Base-by-base conservation (phyloP, 140 eudicot genomes). In the Erigeron philadelphicus region DNA sequence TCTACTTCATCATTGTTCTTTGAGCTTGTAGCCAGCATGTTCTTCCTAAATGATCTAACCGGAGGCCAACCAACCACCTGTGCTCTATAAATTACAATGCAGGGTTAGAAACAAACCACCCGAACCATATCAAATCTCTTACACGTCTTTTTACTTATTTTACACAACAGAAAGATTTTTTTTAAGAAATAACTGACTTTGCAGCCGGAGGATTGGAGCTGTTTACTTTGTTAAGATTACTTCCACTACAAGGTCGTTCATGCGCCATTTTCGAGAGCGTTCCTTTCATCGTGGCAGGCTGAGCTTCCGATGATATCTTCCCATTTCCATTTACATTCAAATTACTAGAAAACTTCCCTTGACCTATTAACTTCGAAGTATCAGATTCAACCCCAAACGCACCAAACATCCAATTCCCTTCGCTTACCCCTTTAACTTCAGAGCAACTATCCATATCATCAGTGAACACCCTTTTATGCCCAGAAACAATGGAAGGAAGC, bases 61-160 rank as follows among this genome's bases (percentile, higher is more conserved):
- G 97, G 97, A 25, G 97, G 97, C 97, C 97, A 90, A 47, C 97
- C 97, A 7, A 90, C 89, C 64, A 90, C 89, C 75, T 87, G 97
- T 3, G 92, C 89, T 84, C 97, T 90, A 87, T 23, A 58, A 40
- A 47, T 16, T 67, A 40, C 5, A 6, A 59, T 8, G 4, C 64
- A 41, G 1, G 15, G 41, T 61, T 41, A 61, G 64, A 38, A 66
- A 74, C 21, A 73, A 19, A 74, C 11, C 31, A 53, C 1, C 59
- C 5, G 9, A 8, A 0, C 31, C 65, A 0, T 25, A 47, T 41
- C 38, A 9, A 15, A 25, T 48, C 17, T 38, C 10, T 41, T 41
- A 62, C 6, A n/a, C 43, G 11, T 3, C 6, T 0, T 31, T 31
- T 5, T 57, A 0, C 6, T 49, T 31, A 7, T 12, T 42, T 60